These are phyloP conservation scores for Nicotiana tabacum DNA, from an alignment of 257 asterid genomes.

Conservation along the genomic window DNA sequence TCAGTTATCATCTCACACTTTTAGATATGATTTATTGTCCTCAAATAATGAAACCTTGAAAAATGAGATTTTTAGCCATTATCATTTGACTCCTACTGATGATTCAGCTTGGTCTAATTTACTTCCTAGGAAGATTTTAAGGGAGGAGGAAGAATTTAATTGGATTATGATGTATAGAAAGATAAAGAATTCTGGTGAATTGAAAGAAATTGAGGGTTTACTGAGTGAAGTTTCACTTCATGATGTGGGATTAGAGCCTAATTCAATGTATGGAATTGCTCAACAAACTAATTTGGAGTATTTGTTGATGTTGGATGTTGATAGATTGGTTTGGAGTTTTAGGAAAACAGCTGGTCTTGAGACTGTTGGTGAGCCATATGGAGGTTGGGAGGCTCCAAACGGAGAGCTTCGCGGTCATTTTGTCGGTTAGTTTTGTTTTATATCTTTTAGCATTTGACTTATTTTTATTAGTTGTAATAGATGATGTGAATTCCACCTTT, in stretches of 20 bases:
- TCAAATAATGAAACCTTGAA: slow-evolving; percentile 61
- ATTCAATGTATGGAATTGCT: slow-evolving; percentile 62
- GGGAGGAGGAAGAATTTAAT: slow-evolving; percentile 41
- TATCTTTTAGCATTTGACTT: neutral
- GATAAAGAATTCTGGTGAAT: slow-evolving; percentile 35
- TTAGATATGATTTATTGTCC: slow-evolving; percentile 40
- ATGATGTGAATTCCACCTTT: neutral
- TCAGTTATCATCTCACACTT: slow-evolving; percentile 53
- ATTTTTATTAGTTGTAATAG: neutral
- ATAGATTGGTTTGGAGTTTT: slow-evolving; percentile 76
- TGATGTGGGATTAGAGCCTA: slow-evolving; percentile 62
- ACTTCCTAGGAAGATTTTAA: slow-evolving; percentile 63
- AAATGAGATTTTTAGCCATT: slow-evolving; percentile 45
- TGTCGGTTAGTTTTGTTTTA: slow-evolving; percentile 51
- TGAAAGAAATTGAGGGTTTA: slow-evolving; percentile 18
- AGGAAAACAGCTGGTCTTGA: slow-evolving; percentile 68
- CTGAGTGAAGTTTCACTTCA: slow-evolving; percentile 49
- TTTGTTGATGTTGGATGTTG: slow-evolving; percentile 66
- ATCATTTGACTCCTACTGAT: slow-evolving; percentile 79
- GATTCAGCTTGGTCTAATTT: slow-evolving; percentile 62
- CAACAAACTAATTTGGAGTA: slow-evolving; percentile 87
- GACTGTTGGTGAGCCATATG: slow-evolving; percentile 60
- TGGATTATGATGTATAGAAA: slow-evolving; percentile 56
- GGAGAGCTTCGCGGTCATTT: slow-evolving; percentile 86
- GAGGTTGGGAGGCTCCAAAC: slow-evolving; percentile 74